Base-by-base conservation (phyloP, 75 land plant species). In the Larix kaempferi region DNA sequence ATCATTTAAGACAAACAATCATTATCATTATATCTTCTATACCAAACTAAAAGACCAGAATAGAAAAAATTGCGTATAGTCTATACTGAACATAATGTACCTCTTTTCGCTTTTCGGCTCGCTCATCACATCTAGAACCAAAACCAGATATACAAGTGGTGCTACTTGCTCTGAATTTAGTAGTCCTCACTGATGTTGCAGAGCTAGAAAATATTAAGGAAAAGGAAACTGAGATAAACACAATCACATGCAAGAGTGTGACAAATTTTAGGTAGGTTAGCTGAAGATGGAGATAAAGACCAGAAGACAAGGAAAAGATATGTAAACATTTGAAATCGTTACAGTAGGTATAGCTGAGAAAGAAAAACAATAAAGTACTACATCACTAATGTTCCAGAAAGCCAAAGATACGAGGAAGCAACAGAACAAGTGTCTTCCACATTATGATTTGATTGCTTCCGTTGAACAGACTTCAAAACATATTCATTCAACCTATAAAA, bases 91-190 rank as follows among this genome's bases (percentile, higher is more conserved):
- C 56, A 54, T 73, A 22, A 73, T 78, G 23, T 78, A 90, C 92
- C 90, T 91, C 93, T 82, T 71, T 91, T 57, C 93, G 76, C 77
- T 82, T 91, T 74, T 88, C 93, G 78, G 93, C 93, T 71, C 93
- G 84, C 60, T 91, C 93, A 64, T 86, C 77, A 56, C 87, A 88
- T 57, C 77, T 82, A 75, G 83, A 88, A 35, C 55, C 27, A 25
- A 78, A 59, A 16, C 78, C 80, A 58, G 12, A 80, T 15, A 77
- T 11, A 79, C 74, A 79, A 21, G 52, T 64, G 54, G 81, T 58
- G 29, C 76, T 22, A 55, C 11, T 29, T 62, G 14, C 35, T 26
- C 27, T 25, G 65, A 29, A 12, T 62, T 14, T 62, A 25, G 12
- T 25, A 66, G 71, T 39, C 2, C 26, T 66, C 71, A 35, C 19